phyloP scores from a whole-genome alignment of 805 yeast species.

The Teunomyces aglyptinius region DNA sequence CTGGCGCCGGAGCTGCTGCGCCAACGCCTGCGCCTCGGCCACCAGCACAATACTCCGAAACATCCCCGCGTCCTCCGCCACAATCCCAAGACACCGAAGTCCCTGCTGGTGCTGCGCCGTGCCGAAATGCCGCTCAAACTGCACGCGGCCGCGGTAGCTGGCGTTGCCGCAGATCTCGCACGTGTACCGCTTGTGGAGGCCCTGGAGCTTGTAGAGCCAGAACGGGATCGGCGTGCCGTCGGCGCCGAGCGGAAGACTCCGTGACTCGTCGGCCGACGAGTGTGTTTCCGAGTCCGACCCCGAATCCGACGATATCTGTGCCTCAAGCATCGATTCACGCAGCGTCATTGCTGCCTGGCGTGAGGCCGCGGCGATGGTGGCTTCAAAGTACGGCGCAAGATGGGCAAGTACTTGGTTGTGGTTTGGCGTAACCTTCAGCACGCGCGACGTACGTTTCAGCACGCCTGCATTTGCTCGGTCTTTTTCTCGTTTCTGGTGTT shows the following conservation, averaged over 20 bases:
- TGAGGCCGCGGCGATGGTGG: conserved; percentile 61
- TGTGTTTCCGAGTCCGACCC: conserved; percentile 15
- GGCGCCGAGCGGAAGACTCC: conserved; percentile 65
- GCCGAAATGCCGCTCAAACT: conserved; percentile 74
- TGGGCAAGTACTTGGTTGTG: neutral
- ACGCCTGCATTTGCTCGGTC: conserved; percentile 8
- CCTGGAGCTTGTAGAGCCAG: conserved; percentile 91
- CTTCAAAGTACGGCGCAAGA: conserved; percentile 23
- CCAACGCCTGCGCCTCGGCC: conserved; percentile 63
- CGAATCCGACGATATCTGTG: conserved; percentile 30
- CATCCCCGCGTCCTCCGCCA: conserved; percentile 37
- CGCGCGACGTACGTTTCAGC: neutral
- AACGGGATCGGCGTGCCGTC: conserved; percentile 92
- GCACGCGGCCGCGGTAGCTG: conserved; percentile 68
- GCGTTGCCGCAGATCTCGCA: conserved; percentile 89
- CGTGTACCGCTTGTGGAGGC: conserved; percentile 63
- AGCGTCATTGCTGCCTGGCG: conserved; percentile 67
- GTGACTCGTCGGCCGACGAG: too few relatives aligned
- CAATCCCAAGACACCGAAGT: conserved; percentile 69
- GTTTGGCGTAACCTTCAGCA: neutral
- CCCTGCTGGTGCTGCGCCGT: conserved; percentile 72
- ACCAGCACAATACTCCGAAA: conserved; percentile 68
- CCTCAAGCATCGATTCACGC: conserved; percentile 61
- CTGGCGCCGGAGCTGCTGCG: conserved; percentile 45
- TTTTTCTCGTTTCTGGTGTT: conserved; percentile 63